A percentile compares a stretch with the other conserved stretches of the same genome.
Evolutionary conservation across 345 rosid species (phyloP).

Genomic region (Acer saccharum): DNA sequence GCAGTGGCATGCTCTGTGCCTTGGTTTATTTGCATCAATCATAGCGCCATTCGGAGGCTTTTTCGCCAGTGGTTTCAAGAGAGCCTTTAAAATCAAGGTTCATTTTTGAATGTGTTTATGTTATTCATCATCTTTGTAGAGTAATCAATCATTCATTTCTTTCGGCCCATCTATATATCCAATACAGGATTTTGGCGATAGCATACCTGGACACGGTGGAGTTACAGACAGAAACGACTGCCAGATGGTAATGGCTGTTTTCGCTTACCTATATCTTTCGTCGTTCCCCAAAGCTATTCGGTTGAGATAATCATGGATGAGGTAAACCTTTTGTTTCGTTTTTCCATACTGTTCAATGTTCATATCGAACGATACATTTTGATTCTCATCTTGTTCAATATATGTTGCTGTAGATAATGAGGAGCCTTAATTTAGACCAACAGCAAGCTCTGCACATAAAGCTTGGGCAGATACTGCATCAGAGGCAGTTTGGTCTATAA

Average conservation of each 20-base stretch:
- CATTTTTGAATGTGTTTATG: background rate
- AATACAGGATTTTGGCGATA: constrained; percentile 93
- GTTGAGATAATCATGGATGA: constrained; percentile 74
- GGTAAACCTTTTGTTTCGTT: constrained; percentile 39
- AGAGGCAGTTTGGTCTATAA: constrained; percentile 31
- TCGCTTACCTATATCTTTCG: constrained; percentile 86
- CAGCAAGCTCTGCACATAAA: constrained; percentile 61
- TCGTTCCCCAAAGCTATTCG: constrained; percentile 54
- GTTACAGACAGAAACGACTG: constrained; percentile 97
- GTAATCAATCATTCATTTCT: constrained; percentile 6
- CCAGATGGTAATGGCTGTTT: constrained; percentile 99
- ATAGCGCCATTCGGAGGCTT: constrained; percentile 99
- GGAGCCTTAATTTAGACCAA: constrained; percentile 72
- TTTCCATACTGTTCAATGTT: background rate
- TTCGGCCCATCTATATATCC: background rate
- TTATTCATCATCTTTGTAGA: background rate
- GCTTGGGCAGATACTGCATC: constrained; percentile 70
- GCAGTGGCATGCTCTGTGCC: constrained; percentile 91
- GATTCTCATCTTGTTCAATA: background rate
- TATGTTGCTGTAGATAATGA: constrained; percentile 51
- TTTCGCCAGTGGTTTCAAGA: constrained; percentile 94
- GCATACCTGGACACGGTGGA: constrained; percentile 99
- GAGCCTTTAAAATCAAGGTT: constrained; percentile 97
- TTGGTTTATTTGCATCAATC: constrained; percentile 94
- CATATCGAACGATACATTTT: no score